Conservation (phyloP, 495 filamentous ascomycete genomes). For the Penicillium paradoxum region DNA sequence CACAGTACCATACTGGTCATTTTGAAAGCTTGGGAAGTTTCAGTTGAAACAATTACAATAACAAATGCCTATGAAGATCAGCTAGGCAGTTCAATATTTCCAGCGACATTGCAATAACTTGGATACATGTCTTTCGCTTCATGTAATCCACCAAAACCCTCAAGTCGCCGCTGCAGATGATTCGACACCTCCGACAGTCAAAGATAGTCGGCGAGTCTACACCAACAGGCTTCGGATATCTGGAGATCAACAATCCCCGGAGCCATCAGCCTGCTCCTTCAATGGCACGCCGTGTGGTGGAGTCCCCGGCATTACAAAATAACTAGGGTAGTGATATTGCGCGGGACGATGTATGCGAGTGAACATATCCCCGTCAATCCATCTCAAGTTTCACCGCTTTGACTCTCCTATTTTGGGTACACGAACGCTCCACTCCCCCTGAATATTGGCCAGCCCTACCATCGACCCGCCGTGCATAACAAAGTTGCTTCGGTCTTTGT, state of each 20-base stretch:
- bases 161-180: neutral
- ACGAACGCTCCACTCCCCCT: slow-evolving; percentile 3
- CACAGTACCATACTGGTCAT: neutral
- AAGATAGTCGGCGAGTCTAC: slow-evolving; percentile 28
- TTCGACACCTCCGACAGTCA: slow-evolving; percentile 1
- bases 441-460: neutral
- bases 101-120: neutral
- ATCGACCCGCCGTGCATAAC: neutral
- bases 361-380: slow-evolving; percentile 39
- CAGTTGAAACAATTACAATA: neutral
- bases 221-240: slow-evolving; percentile 29
- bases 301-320: slow-evolving; percentile 27
- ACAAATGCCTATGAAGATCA: neutral
- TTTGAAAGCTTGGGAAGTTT: neutral
- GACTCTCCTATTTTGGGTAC: slow-evolving; percentile 37
- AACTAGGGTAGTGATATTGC: slow-evolving; percentile 27
- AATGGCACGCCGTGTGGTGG: slow-evolving; percentile 34
- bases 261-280: slow-evolving; percentile 37
- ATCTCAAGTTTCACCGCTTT: slow-evolving; percentile 33
- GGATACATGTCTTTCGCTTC: neutral
- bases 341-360: slow-evolving; percentile 34
- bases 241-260: slow-evolving; percentile 33
- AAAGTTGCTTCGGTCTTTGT: slow-evolving; percentile 33
- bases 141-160: neutral
- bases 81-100: neutral